Percentiles rank a stretch among this genome's conserved stretches.
phyloP scores from a whole-genome alignment of 164 flowering plant genomes.

The Piper betle region DNA sequence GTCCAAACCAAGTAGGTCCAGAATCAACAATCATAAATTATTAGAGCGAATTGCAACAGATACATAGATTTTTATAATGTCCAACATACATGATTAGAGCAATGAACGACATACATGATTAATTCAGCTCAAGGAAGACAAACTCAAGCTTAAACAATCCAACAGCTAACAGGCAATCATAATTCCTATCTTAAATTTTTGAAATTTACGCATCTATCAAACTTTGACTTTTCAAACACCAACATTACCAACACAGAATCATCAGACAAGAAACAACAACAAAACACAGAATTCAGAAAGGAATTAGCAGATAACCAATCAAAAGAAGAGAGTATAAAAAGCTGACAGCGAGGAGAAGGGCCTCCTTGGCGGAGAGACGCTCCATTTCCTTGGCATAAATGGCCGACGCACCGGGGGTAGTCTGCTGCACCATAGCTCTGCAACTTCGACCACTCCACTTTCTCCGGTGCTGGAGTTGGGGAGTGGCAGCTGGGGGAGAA shows the following conservation, averaged over 20 bases:
- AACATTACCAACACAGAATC: neutral
- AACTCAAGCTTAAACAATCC: neutral
- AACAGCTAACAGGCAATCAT: neutral
- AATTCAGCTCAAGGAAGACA: no score
- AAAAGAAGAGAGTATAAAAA: neutral
- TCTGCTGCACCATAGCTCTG: slow-evolving; percentile 53
- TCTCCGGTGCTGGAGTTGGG: slow-evolving; percentile 6
- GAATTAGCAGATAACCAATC: neutral
- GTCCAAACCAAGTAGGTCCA: no score
- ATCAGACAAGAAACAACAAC: neutral
- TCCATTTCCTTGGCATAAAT: slow-evolving; percentile 85
- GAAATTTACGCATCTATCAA: neutral
- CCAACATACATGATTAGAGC: no score
- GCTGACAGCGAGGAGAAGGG: slow-evolving; percentile 78
- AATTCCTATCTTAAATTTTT: neutral
- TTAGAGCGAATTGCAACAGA: no score
- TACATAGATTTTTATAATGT: no score
- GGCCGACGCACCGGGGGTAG: slow-evolving; percentile 60
- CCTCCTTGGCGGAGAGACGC: slow-evolving; percentile 81
- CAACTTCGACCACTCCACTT: slow-evolving; percentile 10
- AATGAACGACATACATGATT: no score
- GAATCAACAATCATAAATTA: no score
- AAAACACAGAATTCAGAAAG: neutral
- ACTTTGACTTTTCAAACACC: neutral
- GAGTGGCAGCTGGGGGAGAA: slow-evolving; percentile 6